phyloP scores from a whole-genome alignment of 441 rosid species.

The Daphne laureola region DNA sequence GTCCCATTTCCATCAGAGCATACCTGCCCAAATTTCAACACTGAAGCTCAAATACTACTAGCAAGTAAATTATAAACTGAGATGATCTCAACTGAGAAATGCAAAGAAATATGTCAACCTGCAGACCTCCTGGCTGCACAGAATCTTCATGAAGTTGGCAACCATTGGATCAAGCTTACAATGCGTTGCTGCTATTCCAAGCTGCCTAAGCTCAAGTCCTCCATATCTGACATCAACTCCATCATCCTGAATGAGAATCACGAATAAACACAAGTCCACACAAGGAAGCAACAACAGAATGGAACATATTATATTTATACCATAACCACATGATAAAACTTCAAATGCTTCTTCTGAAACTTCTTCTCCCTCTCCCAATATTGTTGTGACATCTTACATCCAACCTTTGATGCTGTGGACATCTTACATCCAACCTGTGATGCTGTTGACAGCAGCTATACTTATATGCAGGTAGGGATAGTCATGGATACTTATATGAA shows the following conservation, averaged over 20 bases:
- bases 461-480: conserved; percentile 88
- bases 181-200: conserved; percentile 54
- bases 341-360: conserved; percentile 7
- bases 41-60: neutral
- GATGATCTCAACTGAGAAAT: neutral
- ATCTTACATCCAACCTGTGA: conserved; percentile 73
- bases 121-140: conserved; percentile 70
- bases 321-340: conserved; percentile 67
- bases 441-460: conserved; percentile 71
- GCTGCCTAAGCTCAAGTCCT: conserved; percentile 61
- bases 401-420: conserved; percentile 89
- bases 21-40: conserved; percentile 25
- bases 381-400: conserved; percentile 58
- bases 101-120: conserved; percentile 20
- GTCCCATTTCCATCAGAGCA: conserved; percentile 64
- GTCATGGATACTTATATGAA: too few relatives aligned
- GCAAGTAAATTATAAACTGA: neutral
- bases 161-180: conserved; percentile 62
- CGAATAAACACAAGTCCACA: neutral
- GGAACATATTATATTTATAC: conserved; percentile 17
- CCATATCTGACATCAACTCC: conserved; percentile 75
- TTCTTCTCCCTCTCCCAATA: neutral
- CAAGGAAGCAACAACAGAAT: neutral
- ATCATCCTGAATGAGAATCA: conserved; percentile 36
- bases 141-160: conserved; percentile 54